A percentile compares a stretch with the other conserved stretches of the same genome.
Evolutionary conservation across 345 rosid species (phyloP).

Genomic region (Aquilaria malaccensis): DNA sequence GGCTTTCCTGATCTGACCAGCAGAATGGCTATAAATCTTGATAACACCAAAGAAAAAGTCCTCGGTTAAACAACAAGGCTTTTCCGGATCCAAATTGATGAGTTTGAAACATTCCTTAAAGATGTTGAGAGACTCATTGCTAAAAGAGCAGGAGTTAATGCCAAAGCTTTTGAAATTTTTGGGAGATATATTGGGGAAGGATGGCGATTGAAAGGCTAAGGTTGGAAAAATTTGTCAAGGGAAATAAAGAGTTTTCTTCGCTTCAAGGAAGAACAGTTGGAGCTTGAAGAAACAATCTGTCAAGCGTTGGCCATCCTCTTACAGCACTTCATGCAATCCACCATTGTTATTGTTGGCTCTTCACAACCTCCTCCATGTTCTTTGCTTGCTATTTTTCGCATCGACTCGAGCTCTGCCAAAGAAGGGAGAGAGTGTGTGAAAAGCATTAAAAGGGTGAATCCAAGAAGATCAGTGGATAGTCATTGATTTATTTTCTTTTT

Average conservation of each 20-base stretch:
- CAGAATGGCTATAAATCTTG: too few species aligned
- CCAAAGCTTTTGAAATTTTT: conserved; percentile 12
- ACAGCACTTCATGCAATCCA: conserved; percentile 20
- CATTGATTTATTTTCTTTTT: too few species aligned
- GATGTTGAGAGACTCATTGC: conserved; percentile 27
- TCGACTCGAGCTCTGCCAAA: not conserved
- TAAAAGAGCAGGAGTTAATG: conserved; percentile 23
- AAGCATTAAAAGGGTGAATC: conserved; percentile 7
- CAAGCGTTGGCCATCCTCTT: conserved; percentile 24
- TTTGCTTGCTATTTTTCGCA: not conserved
- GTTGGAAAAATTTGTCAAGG: conserved; percentile 8
- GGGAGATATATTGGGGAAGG: conserved; percentile 8
- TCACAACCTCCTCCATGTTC: not conserved
- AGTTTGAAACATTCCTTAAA: conserved; percentile 20
- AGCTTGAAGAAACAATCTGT: conserved; percentile 19
- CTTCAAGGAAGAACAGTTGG: conserved; percentile 10
- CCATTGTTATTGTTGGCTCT: conserved; percentile 19
- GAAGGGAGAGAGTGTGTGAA: not conserved
- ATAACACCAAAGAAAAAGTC: too few species aligned
- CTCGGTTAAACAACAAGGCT: too few species aligned
- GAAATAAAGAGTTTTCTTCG: conserved; percentile 16
- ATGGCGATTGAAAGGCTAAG: not conserved
- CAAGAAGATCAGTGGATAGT: not conserved
- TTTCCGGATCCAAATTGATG: conserved; percentile 49
- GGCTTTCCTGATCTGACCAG: too few species aligned